Base-by-base conservation (phyloP, 1,284 basidiomycete species). In the Ceratobasidium sp. region DNA sequence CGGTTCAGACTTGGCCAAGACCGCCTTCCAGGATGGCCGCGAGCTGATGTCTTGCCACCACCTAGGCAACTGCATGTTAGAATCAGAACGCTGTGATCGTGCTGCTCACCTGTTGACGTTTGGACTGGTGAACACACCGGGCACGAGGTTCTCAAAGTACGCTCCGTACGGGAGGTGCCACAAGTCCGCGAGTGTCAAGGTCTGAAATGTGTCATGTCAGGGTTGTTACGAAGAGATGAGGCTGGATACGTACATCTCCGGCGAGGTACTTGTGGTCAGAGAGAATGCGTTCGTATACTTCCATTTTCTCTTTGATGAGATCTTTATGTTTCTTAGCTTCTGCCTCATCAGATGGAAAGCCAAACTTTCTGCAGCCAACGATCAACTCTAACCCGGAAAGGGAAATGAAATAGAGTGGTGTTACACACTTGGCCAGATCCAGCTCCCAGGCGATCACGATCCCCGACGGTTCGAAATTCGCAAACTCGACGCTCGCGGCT, bases 91-190 rank as follows among this genome's bases (percentile, higher is more conserved):
- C n/a, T 7, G 27, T 9, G n/a, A 14, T 27, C 8, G 27, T 14
- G 13, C 4, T 9, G 34, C 58, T 9, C 37, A 51, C 34, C 53
- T 22, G 6, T 56, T 34, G 24, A 69, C 39, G 27, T 43, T 58
- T 14, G 65, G 53, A 24, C 53, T 31, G n/a, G n/a, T 77, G 29
- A 82, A 75, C 27, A 76, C 74, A 41, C 79, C 76, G 48, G 79
- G 75, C 34, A 77, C 77, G 27, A 77, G 66, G 39, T 74, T 61
- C 8, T 78, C 74, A n/a, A 81, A 72, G 31, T 80, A 74, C 0
- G 77, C 27, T 2, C 84, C 87, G 74, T 84, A 84, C 0, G 88
- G 83, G 29, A 89, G 78, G 78, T 88, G 87, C 80, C 84, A 84
- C 7, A 89, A 81, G 79, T 89, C 88, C 6, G 84, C 86, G 5